Evolutionary conservation across 1,139 yeast species (phyloP).

Genomic region (Kodamaea plutei): DNA sequence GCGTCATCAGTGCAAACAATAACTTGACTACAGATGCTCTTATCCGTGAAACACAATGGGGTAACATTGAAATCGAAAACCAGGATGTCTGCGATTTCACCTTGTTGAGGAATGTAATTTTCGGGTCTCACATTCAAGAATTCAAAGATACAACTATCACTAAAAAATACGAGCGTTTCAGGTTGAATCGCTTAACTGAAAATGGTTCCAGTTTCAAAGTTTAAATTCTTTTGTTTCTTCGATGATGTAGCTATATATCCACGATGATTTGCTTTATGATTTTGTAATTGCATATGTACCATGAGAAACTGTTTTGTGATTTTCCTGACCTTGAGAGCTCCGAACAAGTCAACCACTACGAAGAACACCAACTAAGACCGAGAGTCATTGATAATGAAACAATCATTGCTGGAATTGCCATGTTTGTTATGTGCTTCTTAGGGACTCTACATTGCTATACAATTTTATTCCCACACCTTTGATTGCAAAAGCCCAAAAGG

Average conservation of each 20-base stretch:
- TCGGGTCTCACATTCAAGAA: slow-evolving; percentile 16
- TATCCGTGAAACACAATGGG: slow-evolving; percentile 13
- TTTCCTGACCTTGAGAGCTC: too few species aligned
- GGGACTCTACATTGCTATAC: not conserved
- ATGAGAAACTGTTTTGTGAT: too few species aligned
- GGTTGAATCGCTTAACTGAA: slow-evolving; percentile 11
- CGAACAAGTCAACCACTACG: too few species aligned
- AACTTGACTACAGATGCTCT: not conserved
- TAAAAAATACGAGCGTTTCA: slow-evolving; percentile 13
- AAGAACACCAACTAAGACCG: not conserved
- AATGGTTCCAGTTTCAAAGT: too few species aligned
- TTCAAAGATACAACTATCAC: slow-evolving; percentile 13
- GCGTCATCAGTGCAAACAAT: slow-evolving; percentile 11
- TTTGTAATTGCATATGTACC: too few species aligned
- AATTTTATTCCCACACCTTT: too few species aligned
- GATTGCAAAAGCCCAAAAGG: too few species aligned
- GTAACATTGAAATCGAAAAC: slow-evolving; percentile 12
- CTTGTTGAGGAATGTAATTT: slow-evolving; percentile 11
- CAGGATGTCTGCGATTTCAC: slow-evolving; percentile 11
- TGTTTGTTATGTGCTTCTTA: not conserved
- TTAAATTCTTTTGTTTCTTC: too few species aligned
- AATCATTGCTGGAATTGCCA: not conserved
- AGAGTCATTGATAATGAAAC: not conserved
- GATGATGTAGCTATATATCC: too few species aligned
- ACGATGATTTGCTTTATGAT: too few species aligned